Percentiles rank a stretch among this genome's conserved stretches.
phyloP scores from a whole-genome alignment of 1,139 yeast genomes.

The Arxiozyma slooffiae region DNA sequence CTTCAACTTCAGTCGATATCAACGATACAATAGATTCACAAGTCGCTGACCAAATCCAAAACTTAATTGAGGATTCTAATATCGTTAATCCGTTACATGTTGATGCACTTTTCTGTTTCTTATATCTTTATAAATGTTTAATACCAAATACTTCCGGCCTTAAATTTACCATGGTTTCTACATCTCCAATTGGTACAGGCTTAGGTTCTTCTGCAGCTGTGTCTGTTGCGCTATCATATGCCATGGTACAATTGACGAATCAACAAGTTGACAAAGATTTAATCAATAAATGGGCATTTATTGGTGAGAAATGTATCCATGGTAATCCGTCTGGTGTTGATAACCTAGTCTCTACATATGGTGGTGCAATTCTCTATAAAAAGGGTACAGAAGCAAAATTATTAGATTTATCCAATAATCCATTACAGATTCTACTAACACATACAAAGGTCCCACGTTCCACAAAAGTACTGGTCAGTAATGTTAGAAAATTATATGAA shows the following conservation, averaged over 20 bases:
- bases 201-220: constrained; percentile 90
- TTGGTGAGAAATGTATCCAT: constrained; percentile 92
- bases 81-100: constrained; percentile 43
- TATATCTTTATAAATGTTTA: constrained; percentile 40
- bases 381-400: constrained; percentile 28
- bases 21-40: not conserved
- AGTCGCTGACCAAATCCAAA: not conserved
- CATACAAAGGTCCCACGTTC: constrained; percentile 81
- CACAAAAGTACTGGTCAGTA: constrained; percentile 73
- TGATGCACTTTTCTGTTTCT: constrained; percentile 77
- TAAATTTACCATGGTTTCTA: constrained; percentile 62
- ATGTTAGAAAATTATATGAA: constrained; percentile 50
- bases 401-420: constrained; percentile 33
- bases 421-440: constrained; percentile 43
- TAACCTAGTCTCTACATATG: constrained; percentile 90
- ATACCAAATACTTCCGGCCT: constrained; percentile 38
- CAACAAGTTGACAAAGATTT: constrained; percentile 35
- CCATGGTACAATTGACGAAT: constrained; percentile 44
- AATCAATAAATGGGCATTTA: constrained; percentile 77
- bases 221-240: constrained; percentile 75
- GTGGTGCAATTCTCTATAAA: constrained; percentile 90
- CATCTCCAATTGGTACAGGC: constrained; percentile 95
- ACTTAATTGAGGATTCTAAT: not conserved
- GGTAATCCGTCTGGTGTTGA: constrained; percentile 98
- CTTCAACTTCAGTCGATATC: not conserved